Evolutionary conservation across 1,284 basidiomycete species (phyloP).

Genomic region (Melampsora medusae): DNA sequence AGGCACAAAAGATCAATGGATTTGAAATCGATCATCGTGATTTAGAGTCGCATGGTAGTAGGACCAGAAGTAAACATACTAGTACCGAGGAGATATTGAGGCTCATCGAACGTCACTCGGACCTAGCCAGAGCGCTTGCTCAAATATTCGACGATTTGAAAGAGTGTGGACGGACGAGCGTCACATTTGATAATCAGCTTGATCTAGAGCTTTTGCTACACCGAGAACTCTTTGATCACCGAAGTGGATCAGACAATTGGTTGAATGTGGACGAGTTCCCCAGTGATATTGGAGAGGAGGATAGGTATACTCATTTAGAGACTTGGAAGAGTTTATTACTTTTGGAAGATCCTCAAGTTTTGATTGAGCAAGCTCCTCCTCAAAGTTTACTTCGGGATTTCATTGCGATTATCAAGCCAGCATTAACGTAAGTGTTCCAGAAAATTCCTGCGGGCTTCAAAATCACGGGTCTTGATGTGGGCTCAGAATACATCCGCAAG

Average conservation of each 20-base stretch:
- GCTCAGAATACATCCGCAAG: neutral
- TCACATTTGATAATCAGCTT: conserved; percentile 30
- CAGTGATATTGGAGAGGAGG: conserved; percentile 15
- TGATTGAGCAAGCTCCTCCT: conserved; percentile 24
- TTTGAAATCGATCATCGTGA: conserved; percentile 22
- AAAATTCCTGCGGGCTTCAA: neutral
- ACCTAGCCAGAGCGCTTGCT: conserved; percentile 39
- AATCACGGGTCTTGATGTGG: too few relatives aligned
- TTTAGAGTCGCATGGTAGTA: conserved; percentile 7
- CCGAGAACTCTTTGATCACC: conserved; percentile 33
- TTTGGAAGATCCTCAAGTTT: conserved; percentile 28
- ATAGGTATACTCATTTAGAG: conserved; percentile 37
- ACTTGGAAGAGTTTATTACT: conserved; percentile 41
- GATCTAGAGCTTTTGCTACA: conserved; percentile 45
- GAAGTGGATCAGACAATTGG: conserved; percentile 19
- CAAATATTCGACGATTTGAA: conserved; percentile 35
- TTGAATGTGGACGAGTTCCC: conserved; percentile 14
- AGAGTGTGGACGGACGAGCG: conserved; percentile 17
- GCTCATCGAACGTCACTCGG: conserved; percentile 22
- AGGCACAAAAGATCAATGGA: conserved; percentile 30
- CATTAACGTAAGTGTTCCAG: conserved; percentile 32
- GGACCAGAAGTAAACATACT: conserved; percentile 12
- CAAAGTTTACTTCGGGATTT: conserved; percentile 40
- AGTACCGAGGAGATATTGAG: conserved; percentile 26
- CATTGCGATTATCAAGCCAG: conserved; percentile 39